Evolutionary conservation across 2,329 filamentous ascomycete species (phyloP).

Genomic region (Botryotinia globosa): DNA sequence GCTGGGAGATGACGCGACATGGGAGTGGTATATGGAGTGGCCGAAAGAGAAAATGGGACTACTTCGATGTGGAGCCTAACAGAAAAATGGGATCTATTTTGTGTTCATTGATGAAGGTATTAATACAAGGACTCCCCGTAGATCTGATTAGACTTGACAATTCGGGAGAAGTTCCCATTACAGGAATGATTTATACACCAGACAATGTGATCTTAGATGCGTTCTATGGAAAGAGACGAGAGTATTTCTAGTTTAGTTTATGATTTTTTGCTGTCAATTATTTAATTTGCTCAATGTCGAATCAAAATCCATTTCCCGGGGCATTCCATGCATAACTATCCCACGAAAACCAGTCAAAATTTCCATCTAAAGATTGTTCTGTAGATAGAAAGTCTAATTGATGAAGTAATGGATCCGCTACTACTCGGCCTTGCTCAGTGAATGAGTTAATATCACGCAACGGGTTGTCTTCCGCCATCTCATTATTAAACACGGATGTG

Average conservation of each 20-base stretch:
- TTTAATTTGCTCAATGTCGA: background rate
- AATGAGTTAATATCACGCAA: background rate
- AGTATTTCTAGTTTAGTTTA: background rate
- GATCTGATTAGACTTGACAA: background rate
- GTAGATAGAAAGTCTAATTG: constrained; percentile 7
- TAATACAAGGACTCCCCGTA: background rate
- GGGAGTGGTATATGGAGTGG: constrained; percentile 8
- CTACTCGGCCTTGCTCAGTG: background rate
- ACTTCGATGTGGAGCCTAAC: background rate
- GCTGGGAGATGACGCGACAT: background rate
- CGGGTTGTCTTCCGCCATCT: background rate
- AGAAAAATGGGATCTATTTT: background rate
- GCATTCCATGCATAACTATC: constrained; percentile 15
- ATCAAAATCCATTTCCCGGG: background rate
- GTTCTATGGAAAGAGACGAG: background rate
- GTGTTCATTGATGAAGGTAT: background rate
- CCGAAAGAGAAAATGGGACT: constrained; percentile 6
- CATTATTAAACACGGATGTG: constrained; percentile 4
- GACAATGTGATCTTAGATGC: background rate
- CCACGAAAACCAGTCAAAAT: constrained; percentile 25
- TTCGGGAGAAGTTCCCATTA: background rate
- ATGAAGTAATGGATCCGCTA: background rate
- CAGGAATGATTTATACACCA: background rate
- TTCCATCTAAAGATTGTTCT: constrained; percentile 18
- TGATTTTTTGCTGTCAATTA: background rate